Conservation (phyloP, 768 basidiomycete genomes). For the Russula lepida region DNA sequence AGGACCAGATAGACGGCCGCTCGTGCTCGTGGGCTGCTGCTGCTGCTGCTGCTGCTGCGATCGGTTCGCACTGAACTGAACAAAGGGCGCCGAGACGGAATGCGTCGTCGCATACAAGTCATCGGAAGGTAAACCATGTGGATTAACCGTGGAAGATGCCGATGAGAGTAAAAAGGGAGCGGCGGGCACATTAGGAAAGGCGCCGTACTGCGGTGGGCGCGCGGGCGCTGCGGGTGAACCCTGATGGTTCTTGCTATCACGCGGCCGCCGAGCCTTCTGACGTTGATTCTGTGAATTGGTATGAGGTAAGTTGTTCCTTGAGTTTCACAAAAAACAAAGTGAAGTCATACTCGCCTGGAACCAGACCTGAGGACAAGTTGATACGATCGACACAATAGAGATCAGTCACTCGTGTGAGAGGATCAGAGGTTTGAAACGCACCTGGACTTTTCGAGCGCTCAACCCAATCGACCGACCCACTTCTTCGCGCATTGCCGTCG, state of each 20-base stretch:
- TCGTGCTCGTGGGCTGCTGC: neutral
- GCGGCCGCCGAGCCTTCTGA: slow-evolving; percentile 76
- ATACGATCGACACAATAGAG: slow-evolving; percentile 13
- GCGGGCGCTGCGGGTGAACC: slow-evolving; percentile 39
- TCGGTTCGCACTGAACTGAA: slow-evolving; percentile 1
- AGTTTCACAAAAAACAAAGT: slow-evolving; percentile 3
- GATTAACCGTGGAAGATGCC: slow-evolving; percentile 23
- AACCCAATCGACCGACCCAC: slow-evolving; percentile 83
- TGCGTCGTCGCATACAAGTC: slow-evolving; percentile 6
- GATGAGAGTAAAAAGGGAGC: slow-evolving; percentile 25
- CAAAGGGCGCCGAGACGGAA: neutral
- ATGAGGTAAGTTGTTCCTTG: slow-evolving; percentile 12
- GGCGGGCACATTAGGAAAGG: slow-evolving; percentile 43
- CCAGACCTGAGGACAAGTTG: slow-evolving; percentile 59
- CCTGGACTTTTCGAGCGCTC: slow-evolving; percentile 86
- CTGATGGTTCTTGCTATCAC: slow-evolving; percentile 38
- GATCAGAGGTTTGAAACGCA: slow-evolving; percentile 31
- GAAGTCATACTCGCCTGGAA: slow-evolving; percentile 61
- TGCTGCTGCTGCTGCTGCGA: neutral
- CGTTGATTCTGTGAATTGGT: slow-evolving; percentile 59
- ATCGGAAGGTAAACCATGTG: slow-evolving; percentile 14
- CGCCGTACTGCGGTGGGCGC: slow-evolving; percentile 54
- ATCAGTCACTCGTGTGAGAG: slow-evolving; percentile 3
- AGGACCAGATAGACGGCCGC: slow-evolving; percentile 15
- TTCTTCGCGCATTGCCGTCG: slow-evolving; percentile 80